phyloP scores from a whole-genome alignment of 2,329 filamentous ascomycete species.

The Coleophoma eucalyptorum region DNA sequence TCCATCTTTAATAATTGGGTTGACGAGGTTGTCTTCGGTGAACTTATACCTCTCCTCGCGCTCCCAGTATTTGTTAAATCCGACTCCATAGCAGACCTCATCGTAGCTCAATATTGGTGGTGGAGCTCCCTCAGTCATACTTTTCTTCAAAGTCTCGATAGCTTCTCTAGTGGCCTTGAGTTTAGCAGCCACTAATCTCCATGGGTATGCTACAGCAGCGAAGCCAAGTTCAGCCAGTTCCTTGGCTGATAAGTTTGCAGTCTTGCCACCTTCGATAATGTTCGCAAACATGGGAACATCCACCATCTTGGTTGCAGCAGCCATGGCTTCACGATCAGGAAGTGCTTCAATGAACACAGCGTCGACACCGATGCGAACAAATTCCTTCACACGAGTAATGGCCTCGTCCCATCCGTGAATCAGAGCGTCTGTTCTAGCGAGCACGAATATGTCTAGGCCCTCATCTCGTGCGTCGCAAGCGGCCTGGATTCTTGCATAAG shows the following conservation, averaged over 20 bases:
- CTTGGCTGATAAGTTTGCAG: slow-evolving; percentile 34
- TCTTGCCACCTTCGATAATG: slow-evolving; percentile 38
- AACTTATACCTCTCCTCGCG: slow-evolving; percentile 18
- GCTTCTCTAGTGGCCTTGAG: slow-evolving; percentile 31
- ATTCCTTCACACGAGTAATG: slow-evolving; percentile 34
- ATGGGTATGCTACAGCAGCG: slow-evolving; percentile 34
- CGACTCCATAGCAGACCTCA: slow-evolving; percentile 41
- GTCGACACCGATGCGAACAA: slow-evolving; percentile 39
- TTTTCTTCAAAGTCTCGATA: slow-evolving; percentile 35
- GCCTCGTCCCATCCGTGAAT: slow-evolving; percentile 41
- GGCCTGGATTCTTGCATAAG: slow-evolving; percentile 40
- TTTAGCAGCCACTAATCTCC: slow-evolving; percentile 35
- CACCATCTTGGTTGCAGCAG: slow-evolving; percentile 30
- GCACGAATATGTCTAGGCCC: slow-evolving; percentile 40
- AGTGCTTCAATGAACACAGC: slow-evolving; percentile 41
- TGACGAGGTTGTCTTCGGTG: slow-evolving; percentile 7
- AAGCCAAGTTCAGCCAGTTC: slow-evolving; percentile 33
- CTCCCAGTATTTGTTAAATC: slow-evolving; percentile 39
- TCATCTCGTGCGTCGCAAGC: slow-evolving; percentile 41
- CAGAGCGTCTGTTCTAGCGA: slow-evolving; percentile 39
- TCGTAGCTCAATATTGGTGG: slow-evolving; percentile 37
- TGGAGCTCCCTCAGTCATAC: slow-evolving; percentile 36
- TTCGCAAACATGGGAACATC: slow-evolving; percentile 37
- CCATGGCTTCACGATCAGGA: slow-evolving; percentile 38
- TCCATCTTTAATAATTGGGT: neutral